These are phyloP conservation scores for Amanita rimosa DNA, from an alignment of 768 basidiomycete species.

Conservation along the genomic window DNA sequence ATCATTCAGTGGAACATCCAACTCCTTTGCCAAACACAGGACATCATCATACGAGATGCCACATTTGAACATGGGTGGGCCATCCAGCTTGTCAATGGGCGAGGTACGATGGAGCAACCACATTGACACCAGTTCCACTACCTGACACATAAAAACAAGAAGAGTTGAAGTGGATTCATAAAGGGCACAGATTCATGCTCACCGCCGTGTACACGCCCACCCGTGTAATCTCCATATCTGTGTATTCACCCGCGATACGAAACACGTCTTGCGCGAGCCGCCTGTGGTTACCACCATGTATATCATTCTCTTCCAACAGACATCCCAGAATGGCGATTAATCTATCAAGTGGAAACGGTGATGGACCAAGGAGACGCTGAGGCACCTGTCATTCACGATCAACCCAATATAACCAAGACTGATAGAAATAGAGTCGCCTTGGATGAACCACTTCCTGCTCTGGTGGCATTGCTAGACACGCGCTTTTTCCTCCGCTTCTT, in stretches of 20 bases:
- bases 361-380: conserved; percentile 71
- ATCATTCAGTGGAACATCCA: conserved; percentile 51
- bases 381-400: conserved; percentile 34
- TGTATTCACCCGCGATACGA: conserved; percentile 53
- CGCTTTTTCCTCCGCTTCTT: conserved; percentile 28
- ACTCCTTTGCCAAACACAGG: conserved; percentile 42
- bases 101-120: conserved; percentile 59
- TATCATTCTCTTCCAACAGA: conserved; percentile 64
- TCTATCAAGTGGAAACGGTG: conserved; percentile 68
- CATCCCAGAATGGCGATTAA: conserved; percentile 72
- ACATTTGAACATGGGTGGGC: conserved; percentile 63
- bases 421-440: conserved; percentile 24
- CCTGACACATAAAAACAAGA: conserved; percentile 24
- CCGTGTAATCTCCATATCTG: conserved; percentile 61
- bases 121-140: conserved; percentile 53
- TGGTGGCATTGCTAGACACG: conserved; percentile 9
- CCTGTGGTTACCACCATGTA: conserved; percentile 19
- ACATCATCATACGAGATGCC: conserved; percentile 53
- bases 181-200: conserved; percentile 13
- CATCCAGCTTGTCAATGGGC: conserved; percentile 50
- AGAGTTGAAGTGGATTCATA: neutral
- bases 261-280: conserved; percentile 36
- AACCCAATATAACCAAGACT: neutral
- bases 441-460: conserved; percentile 28
- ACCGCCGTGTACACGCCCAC: conserved; percentile 52